Conservation (phyloP, 441 rosid species). For the Codiaeum variegatum region DNA sequence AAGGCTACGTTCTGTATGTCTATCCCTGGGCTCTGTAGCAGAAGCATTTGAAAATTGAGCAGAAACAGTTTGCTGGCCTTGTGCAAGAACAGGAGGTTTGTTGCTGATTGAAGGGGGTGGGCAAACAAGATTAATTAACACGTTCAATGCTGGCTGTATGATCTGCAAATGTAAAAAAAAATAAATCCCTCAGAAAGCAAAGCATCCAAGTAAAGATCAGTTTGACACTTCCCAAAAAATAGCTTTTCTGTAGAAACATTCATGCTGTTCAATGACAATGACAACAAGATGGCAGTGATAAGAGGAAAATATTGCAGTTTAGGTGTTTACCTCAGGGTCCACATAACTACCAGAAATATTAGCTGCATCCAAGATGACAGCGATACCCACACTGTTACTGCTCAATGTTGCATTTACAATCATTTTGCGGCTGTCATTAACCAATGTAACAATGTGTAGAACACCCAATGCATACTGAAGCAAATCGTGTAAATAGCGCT, state of each 20-base stretch:
- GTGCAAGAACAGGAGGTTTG: conserved; percentile 60
- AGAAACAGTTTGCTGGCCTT: conserved; percentile 55
- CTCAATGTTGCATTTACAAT: conserved; percentile 79
- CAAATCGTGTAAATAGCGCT: conserved; percentile 91
- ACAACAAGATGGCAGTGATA: not conserved
- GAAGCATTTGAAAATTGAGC: conserved; percentile 43
- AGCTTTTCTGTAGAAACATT: not conserved
- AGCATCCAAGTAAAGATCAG: not conserved
- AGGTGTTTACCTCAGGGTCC: conserved; percentile 78
- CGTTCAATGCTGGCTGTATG: conserved; percentile 90
- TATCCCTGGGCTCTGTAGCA: conserved; percentile 41
- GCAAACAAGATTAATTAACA: conserved; percentile 91
- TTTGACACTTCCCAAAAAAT: not conserved
- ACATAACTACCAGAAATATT: conserved; percentile 77
- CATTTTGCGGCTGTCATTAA: conserved; percentile 85
- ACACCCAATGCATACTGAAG: conserved; percentile 97
- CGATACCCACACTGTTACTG: conserved; percentile 89
- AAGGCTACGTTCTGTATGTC: conserved; percentile 45
- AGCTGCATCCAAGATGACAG: conserved; percentile 92
- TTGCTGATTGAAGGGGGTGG: conserved; percentile 98
- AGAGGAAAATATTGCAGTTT: not conserved
- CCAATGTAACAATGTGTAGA: conserved; percentile 84
- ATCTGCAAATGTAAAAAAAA: conserved; percentile 46
- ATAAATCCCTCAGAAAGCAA: not conserved
- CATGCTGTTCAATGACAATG: not conserved